A percentile compares a stretch with the other conserved stretches of the same genome.
phyloP scores from a whole-genome alignment of 495 filamentous ascomycete species.

The Xylaria scruposa region DNA sequence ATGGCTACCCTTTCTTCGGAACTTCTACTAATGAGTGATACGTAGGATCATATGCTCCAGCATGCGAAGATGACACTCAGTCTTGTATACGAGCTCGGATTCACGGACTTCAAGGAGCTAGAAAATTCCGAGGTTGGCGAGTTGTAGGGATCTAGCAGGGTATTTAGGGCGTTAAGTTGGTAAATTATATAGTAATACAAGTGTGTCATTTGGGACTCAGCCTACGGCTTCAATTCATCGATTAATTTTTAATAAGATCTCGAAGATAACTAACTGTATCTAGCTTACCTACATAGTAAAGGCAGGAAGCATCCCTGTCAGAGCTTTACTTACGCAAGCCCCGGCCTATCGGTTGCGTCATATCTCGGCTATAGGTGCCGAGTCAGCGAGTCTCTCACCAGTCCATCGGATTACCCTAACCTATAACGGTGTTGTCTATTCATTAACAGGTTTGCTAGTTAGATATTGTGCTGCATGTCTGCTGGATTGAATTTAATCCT shows the following conservation, averaged over 20 bases:
- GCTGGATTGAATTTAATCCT: slow-evolving; percentile 1
- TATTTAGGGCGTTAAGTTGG: not conserved
- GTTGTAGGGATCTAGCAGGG: slow-evolving; percentile 30
- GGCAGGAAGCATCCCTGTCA: not conserved
- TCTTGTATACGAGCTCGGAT: slow-evolving; percentile 86
- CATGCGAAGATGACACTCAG: slow-evolving; percentile 91
- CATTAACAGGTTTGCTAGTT: slow-evolving; percentile 4
- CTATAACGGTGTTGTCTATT: not conserved
- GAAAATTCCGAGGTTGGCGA: slow-evolving; percentile 41
- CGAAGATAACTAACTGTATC: not conserved
- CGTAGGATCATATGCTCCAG: slow-evolving; percentile 88
- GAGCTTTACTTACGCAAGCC: not conserved
- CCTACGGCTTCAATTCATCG: not conserved
- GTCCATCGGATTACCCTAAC: not conserved
- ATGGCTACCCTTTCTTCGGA: not conserved
- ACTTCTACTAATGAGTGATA: not conserved
- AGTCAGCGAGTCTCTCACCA: not conserved
- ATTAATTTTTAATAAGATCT: not conserved
- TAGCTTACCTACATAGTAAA: not conserved
- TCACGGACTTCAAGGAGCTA: slow-evolving; percentile 61
- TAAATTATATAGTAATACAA: not conserved
- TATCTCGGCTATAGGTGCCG: slow-evolving; percentile 7
- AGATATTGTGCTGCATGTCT: not conserved
- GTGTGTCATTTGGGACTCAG: not conserved
- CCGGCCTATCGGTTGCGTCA: slow-evolving; percentile 18